Evolutionary conservation across 495 filamentous ascomycete species (phyloP), one percentile per base, ranked within the genome.

Genomic region (Haplographium delicatum): DNA sequence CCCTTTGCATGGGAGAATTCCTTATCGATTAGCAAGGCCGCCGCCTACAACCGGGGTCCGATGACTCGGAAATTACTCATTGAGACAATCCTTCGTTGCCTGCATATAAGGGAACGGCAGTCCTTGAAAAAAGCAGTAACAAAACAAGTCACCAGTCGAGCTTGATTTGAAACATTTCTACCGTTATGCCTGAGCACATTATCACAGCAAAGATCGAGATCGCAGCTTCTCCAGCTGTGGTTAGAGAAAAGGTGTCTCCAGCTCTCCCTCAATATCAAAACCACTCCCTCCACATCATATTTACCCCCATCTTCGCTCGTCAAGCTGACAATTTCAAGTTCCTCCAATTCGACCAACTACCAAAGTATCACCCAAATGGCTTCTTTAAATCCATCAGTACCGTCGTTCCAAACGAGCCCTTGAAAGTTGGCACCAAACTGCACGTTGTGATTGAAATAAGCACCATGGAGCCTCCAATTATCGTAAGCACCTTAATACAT

Each of bases 341-440:
- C 28, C 28, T 31, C 28, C 28, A 31, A 31, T 31, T 31, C 28
- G 28, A 31, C 28, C 28, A 31, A 31, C 7, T 31, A 31, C 28
- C 28, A 31, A 31, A 31, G 13, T 31, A 31, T 13, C 28, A 31
- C 28, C 28, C 28, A 31, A 31, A 31, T 13, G 28, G 28, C 28
- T 31, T 31, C 28, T 31, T 31, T 13, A 31, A 31, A 31, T 31
- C 13, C 7, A 31, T 50, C n/a, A n/a, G n/a, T 5, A 6, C 38
- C 3, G 16, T 13, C 5, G 20, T 4, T 6, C 5, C 5, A 15
- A 76, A 79, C 37, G 48, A 61, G 4, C 55, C 71, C 22, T 54
- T 41, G 38, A 13, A 20, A 41, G 6, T 20, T 4, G 38, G 38
- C 5, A 41, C 38, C 5, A 11, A 20, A 18, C 3, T 41, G 38